These are phyloP conservation scores for Trichothecium roseum DNA, from an alignment of 2,329 filamentous ascomycete species.

Conservation along the genomic window DNA sequence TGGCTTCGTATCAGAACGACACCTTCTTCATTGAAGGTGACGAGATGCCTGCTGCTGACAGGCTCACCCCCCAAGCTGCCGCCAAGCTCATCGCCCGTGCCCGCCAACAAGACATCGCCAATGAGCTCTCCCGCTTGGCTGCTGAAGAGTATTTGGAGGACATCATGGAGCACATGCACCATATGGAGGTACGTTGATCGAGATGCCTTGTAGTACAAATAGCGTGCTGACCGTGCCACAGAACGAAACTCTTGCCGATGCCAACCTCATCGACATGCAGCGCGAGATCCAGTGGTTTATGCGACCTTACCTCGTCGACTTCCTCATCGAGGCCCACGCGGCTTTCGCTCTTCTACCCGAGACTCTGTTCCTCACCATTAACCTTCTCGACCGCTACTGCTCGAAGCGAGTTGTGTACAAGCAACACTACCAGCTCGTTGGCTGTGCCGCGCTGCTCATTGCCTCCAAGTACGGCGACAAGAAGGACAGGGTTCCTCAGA, in stretches of 20 bases:
- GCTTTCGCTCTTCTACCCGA: slow-evolving; percentile 90
- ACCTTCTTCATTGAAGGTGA: slow-evolving; percentile 48
- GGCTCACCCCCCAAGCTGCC: slow-evolving; percentile 60
- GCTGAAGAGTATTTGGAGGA: slow-evolving; percentile 91
- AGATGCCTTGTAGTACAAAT: no score
- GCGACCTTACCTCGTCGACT: slow-evolving; percentile 95
- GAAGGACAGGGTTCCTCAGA: slow-evolving; percentile 96
- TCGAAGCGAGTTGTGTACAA: slow-evolving; percentile 97
- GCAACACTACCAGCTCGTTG: slow-evolving; percentile 95
- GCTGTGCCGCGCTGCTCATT: slow-evolving; percentile 90
- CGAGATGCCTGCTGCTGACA: slow-evolving; percentile 39
- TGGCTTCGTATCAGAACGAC: slow-evolving; percentile 34
- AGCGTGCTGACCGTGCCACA: slow-evolving; percentile 19
- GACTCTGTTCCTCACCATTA: slow-evolving; percentile 91
- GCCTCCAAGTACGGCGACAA: slow-evolving; percentile 98
- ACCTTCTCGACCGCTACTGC: slow-evolving; percentile 95
- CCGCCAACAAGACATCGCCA: slow-evolving; percentile 78
- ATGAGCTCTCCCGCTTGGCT: slow-evolving; percentile 76
- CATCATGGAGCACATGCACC: slow-evolving; percentile 84
- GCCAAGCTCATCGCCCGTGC: slow-evolving; percentile 70
- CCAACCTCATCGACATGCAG: slow-evolving; percentile 93
- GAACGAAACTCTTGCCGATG: slow-evolving; percentile 85
- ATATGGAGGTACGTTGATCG: slow-evolving; percentile 69
- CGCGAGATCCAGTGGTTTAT: slow-evolving; percentile 99
- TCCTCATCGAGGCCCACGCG: slow-evolving; percentile 91